These are phyloP conservation scores for Neoboletus brunneissimus DNA, from an alignment of 768 basidiomycete species.

Conservation along the genomic window DNA sequence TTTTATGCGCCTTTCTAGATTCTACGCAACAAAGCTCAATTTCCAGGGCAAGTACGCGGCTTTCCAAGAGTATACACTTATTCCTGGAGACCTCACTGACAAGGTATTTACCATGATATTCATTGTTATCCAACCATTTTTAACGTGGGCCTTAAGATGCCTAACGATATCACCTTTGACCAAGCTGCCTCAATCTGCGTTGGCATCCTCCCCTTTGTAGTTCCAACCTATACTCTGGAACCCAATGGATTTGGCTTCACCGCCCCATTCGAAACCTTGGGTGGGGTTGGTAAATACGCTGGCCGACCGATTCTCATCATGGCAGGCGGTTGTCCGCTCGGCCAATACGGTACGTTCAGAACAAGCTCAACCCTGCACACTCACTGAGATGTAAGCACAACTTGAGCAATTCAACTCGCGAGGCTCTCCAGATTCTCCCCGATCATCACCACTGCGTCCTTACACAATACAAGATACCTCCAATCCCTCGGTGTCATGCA, in stretches of 20 bases:
- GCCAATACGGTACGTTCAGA: constrained; percentile 30
- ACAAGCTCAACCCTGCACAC: no score
- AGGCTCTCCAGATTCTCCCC: constrained; percentile 30
- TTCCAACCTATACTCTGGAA: constrained; percentile 26
- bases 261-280: constrained; percentile 21
- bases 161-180: constrained; percentile 30
- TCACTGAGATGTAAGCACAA: background rate
- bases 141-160: background rate
- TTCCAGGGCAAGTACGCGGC: background rate
- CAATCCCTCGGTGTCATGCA: constrained; percentile 34
- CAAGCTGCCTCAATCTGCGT: constrained; percentile 35
- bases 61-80: background rate
- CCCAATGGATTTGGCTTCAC: constrained; percentile 23
- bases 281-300: constrained; percentile 26
- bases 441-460: constrained; percentile 37
- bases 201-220: constrained; percentile 30
- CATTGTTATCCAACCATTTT: no score
- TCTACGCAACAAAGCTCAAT: background rate
- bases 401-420: constrained; percentile 30
- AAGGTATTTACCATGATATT: background rate
- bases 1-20: background rate
- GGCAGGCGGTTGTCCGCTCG: constrained; percentile 34
- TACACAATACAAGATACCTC: constrained; percentile 28
- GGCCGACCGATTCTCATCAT: constrained; percentile 33
- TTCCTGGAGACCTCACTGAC: background rate